Evolutionary conservation across 345 rosid species (phyloP), one percentile per base, ranked within the genome.

Genomic region (Mallotus nudiflorus): DNA sequence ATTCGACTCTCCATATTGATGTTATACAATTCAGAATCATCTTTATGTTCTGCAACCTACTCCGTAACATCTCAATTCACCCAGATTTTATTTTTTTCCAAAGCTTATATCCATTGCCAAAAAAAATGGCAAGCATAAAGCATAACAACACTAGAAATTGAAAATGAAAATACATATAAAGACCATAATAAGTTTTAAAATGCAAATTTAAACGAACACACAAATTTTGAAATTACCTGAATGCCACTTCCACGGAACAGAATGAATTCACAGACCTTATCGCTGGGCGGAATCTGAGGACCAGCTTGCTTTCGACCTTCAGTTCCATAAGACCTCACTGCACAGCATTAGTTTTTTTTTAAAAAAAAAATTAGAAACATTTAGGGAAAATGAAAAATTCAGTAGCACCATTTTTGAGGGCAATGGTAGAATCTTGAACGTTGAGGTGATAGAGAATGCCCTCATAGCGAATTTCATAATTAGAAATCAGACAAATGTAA

Each of bases 221-320:
- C n/a, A n/a, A n/a, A n/a, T n/a, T n/a, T n/a, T n/a, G n/a, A n/a
- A n/a, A n/a, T 69, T 72, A 86, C 92, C 85, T 88, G 80, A 58
- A 88, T 84, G 54, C 84, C 90, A 65, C 83, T 86, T 75, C 88
- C 90, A 1, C 89, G 87, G 27, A 88, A 86, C 5, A 88, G 80
- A 81, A 87, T 79, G 83, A 73, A 87, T 40, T 84, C 86, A 73
- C 78, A 88, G 48, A 80, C 80, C 68, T 53, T 82, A 71, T 88
- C 86, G 77, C 73, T 72, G 1, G 86, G 66, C 1, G 84, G 85
- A 72, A 88, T 65, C 55, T 87, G 85, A 3, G 85, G 83, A 6
- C 83, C 88, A 80, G 83, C 87, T 65, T 80, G 84, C 82, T 81
- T 88, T 42, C 90, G 77, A 60, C 85, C 90, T 15, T 88, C 92